A percentile compares a stretch with the other conserved stretches of the same genome.
phyloP scores from a whole-genome alignment of 2,329 filamentous ascomycete species.

The Hypoxylon sp. region DNA sequence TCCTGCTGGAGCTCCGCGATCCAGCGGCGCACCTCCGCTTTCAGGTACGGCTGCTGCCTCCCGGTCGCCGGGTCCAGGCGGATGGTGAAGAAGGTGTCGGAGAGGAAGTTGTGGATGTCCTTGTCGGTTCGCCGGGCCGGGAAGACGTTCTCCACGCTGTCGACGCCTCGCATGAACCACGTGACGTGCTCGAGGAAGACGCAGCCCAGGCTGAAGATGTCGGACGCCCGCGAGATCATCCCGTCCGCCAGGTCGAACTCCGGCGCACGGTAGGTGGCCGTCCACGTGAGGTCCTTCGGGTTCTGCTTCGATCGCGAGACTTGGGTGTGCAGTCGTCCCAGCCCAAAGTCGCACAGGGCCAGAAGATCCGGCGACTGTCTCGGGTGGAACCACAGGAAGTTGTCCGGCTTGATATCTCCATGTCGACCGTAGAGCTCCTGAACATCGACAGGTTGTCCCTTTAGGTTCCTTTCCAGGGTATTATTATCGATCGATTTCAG shows the following conservation, averaged over 20 bases:
- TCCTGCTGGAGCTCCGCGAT: conserved; percentile 26
- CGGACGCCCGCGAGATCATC: conserved; percentile 51
- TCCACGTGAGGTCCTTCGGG: conserved; percentile 22
- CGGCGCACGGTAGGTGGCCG: conserved; percentile 55
- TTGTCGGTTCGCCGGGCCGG: conserved; percentile 2
- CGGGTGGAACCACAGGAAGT: conserved; percentile 50
- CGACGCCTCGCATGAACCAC: conserved; percentile 49
- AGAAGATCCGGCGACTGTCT: conserved; percentile 38
- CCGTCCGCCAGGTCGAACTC: conserved; percentile 48
- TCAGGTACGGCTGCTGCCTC: conserved; percentile 21
- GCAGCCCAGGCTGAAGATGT: conserved; percentile 54
- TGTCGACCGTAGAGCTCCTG: conserved; percentile 49
- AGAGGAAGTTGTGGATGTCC: conserved; percentile 27
- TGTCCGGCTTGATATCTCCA: conserved; percentile 53
- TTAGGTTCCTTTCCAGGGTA: background rate
- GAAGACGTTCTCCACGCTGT: conserved; percentile 35
- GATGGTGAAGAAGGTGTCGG: conserved; percentile 43
- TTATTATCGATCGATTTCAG: conserved; percentile 13
- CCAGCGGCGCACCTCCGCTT: conserved; percentile 33
- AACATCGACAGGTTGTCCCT: background rate
- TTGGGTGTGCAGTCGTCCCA: conserved; percentile 50
- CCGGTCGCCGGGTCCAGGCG: background rate
- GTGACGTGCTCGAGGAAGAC: conserved; percentile 54
- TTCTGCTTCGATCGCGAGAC: conserved; percentile 48
- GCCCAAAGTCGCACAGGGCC: conserved; percentile 52